Evolutionary conservation across 2,329 filamentous ascomycete genomes (phyloP), one percentile per base, ranked within the genome.

Genomic region (Colletotrichum viniferum): DNA sequence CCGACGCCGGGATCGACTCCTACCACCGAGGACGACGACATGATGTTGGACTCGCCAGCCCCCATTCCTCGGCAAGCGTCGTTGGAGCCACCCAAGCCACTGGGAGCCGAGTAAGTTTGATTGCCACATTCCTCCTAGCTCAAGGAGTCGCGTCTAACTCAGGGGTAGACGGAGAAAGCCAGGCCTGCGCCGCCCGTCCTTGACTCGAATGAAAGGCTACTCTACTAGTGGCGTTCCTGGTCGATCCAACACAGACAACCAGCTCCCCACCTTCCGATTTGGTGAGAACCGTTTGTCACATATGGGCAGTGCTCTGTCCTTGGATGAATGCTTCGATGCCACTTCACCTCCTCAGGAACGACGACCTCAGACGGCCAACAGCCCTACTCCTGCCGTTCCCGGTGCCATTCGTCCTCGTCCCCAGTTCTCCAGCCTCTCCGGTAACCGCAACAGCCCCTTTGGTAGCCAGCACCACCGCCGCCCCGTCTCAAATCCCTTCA

Each of bases 251-350:
- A 87, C 90, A 48, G 94, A 95, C 77, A 90, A 86, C 77, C 92
- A 94, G 79, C 86, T 93, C 43, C 92, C 95, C 16, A 86, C 93
- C 2, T 97, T 98, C 85, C 92, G 92, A 79, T 97, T 98, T 81
- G 70, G 83, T 69, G 85, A 86, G 58, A 81, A 78, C 32, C 81
- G 81, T 9, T 78, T 82, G 30, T 73, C 75, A 32, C 77, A 77
- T 66, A 78, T 77, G 73, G 80, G 72, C 77, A 91, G 92, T 2
- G 88, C 90, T 21, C 90, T 95, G 78, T 94, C 94, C 18, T 85
- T 97, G 61, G 92, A 93, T 79, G 95, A 97, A 82, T 95, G 94
- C 87, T 97, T 97, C 82, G 89, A 93, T 77, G 92, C 83, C 24
- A 79, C 94, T 78, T 97, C 95, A 14, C 94, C 96, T 4, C 92